These are phyloP conservation scores for Aspergillus panamensis DNA, from an alignment of 495 filamentous ascomycete genomes.

Conservation along the genomic window DNA sequence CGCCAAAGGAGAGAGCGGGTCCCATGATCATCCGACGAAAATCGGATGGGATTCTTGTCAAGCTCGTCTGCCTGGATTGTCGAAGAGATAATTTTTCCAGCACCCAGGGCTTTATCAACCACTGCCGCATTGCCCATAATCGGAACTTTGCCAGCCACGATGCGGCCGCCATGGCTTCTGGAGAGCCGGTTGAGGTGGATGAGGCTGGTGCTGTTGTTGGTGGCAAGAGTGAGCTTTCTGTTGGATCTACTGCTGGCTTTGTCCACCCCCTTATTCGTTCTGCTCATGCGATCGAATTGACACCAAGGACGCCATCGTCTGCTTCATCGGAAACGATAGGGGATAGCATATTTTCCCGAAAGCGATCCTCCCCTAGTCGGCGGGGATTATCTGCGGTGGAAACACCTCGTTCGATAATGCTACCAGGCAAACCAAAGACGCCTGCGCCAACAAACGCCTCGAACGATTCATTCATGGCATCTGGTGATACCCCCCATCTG, in stretches of 20 bases:
- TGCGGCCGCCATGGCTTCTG: slow-evolving; percentile 85
- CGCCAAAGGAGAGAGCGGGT: slow-evolving; percentile 62
- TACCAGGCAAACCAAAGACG: slow-evolving; percentile 3
- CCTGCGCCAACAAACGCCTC: slow-evolving; percentile 19
- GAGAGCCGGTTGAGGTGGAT: slow-evolving; percentile 72
- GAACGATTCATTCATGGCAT: slow-evolving; percentile 41
- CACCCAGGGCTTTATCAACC: slow-evolving; percentile 96
- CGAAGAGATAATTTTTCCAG: slow-evolving; percentile 86
- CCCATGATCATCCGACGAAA: slow-evolving; percentile 59
- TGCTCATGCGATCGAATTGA: slow-evolving; percentile 54
- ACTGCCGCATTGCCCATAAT: slow-evolving; percentile 91
- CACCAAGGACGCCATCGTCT: slow-evolving; percentile 44
- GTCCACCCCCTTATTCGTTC: slow-evolving; percentile 69
- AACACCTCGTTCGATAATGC: slow-evolving; percentile 30
- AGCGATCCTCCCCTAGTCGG: slow-evolving; percentile 18
- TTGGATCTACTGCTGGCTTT: slow-evolving; percentile 43
- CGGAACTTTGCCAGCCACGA: slow-evolving; percentile 92
- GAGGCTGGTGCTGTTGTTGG: slow-evolving; percentile 54
- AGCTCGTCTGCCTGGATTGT: slow-evolving; percentile 87
- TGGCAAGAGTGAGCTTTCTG: slow-evolving; percentile 42
- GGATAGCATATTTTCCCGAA: slow-evolving; percentile 23
- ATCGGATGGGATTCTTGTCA: slow-evolving; percentile 60
- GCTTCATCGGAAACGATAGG: slow-evolving; percentile 39
- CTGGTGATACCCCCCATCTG: slow-evolving; percentile 70
- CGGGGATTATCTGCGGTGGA: slow-evolving; percentile 23